phyloP scores from a whole-genome alignment of 2,329 filamentous ascomycete genomes.

The Aspergillus novoparasiticus region DNA sequence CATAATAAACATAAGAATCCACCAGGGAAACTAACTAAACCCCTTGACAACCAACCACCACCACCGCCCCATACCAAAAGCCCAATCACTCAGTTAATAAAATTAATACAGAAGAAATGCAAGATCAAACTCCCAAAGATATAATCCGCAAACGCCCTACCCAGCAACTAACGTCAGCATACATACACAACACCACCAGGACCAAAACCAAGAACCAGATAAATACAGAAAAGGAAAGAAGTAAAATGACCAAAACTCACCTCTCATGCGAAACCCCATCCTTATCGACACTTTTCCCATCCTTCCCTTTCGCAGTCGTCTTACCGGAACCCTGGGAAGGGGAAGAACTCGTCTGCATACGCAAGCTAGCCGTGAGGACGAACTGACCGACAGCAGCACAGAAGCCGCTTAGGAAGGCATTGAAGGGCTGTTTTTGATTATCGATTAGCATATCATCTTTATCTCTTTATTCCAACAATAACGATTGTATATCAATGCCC shows the following conservation, averaged over 20 bases:
- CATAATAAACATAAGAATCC: slow-evolving; percentile 3
- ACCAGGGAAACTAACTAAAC: slow-evolving; percentile 6
- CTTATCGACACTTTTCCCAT: slow-evolving; percentile 17
- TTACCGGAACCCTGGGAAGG: slow-evolving; percentile 46
- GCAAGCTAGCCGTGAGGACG: slow-evolving; percentile 84
- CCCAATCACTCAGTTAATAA: slow-evolving; percentile 74
- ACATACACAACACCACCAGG: background rate
- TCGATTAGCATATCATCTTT: too few species aligned
- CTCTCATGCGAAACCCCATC: slow-evolving; percentile 44
- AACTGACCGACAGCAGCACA: slow-evolving; percentile 94
- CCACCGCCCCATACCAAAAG: slow-evolving; percentile 6
- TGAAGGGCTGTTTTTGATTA: slow-evolving; percentile 69
- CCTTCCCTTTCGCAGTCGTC: slow-evolving; percentile 44
- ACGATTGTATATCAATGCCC: too few species aligned
- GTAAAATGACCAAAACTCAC: slow-evolving; percentile 24
- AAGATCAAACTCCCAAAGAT: slow-evolving; percentile 91
- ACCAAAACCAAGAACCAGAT: too few species aligned
- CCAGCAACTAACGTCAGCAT: slow-evolving; percentile 11
- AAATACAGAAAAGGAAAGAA: background rate
- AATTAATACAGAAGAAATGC: slow-evolving; percentile 99
- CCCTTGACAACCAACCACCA: slow-evolving; percentile 10
- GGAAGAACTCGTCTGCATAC: slow-evolving; percentile 79
- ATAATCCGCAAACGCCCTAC: slow-evolving; percentile 92
- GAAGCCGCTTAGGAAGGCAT: slow-evolving; percentile 96
- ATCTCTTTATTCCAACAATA: too few species aligned